Evolutionary conservation across 1,284 basidiomycete species (phyloP), one percentile per base, ranked within the genome.

Genomic region (Trichosporon asahii): DNA sequence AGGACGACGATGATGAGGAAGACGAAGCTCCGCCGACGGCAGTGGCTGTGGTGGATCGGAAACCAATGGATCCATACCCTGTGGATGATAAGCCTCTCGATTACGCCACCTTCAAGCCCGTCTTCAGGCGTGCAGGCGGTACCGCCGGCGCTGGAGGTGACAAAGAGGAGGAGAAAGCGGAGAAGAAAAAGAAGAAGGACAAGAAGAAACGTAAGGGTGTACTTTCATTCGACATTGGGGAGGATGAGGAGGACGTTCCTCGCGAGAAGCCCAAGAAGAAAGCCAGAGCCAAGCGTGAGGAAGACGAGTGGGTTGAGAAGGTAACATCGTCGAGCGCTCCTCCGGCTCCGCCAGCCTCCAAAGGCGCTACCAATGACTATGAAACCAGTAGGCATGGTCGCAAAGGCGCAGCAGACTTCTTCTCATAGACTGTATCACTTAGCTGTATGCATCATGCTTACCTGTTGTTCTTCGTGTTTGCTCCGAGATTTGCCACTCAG

Each of bases 1-100:
- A 94, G 77, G 90, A 90, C 64, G 89, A 88, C 23, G 90, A 89
- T 21, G 88, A 89, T 21, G 88, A 88, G 0, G 91, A 80, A 1
- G 79, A 79, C 3, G 80, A 80, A 2, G 86, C 76, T 5, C 71
- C 2, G 85, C 82, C 15, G 23, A 72, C 73, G 27, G 67, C 49
- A 53, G 64, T 27, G 6, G 21, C 65, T 5, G 53, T 29, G 21
- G 35, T 70, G 4, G 61, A 63, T 3, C 66, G 69, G 7, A 67
- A 71, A 25, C 70, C 74, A 5, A 69, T 67, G 14, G 73, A 76
- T 53, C 72, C 73, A 2, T 74, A 64, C 66, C 68, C 70, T 29
- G 65, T 68, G 29, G 76, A 79, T 8, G 74, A 78, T 31, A 74
- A 71, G 23, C 76, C 77, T 2, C 76, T 76, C 6, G 82, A 78